Base-by-base conservation (phyloP, 306 rosid species). In the Neltuma alba region DNA sequence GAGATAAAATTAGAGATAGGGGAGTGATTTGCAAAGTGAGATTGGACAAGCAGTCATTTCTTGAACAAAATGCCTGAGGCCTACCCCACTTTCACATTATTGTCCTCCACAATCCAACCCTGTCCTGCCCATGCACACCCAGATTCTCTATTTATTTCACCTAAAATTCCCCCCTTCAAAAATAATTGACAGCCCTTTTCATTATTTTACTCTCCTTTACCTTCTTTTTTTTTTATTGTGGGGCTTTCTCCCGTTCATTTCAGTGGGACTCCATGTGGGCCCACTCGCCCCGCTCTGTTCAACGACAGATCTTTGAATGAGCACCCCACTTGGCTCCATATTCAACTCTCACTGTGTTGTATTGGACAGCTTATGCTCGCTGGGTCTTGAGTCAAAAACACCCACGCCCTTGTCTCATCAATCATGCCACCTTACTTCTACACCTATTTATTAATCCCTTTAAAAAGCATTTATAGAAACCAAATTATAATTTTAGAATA, bases 21-120 rank as follows among this genome's bases (percentile, higher is more conserved):
- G 58, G 58, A 50, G 58, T 50, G 10, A 50, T 50, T 20, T 50
- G 8, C 3, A 7, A 50, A 2, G 58, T 3, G 7, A 48, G 70
- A 84, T 70, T 52, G 66, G 84, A 80, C 48, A 64, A 55, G 42
- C 21, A 27, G 84, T 80, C 72, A 76, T 70, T 71, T 84, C 79
- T n/a, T n/a, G n/a, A n/a, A n/a, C 3, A 37, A 11, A 69, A 48
- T 69, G 61, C 36, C 28, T 7, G 4, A 0, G 4, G 23, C 76
- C 79, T 62, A 38, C 81, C 83, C 81, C 81, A 75, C 86, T 83
- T 57, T 63, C 76, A 42, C 64, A 58, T 27, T 25, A 10, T 25
- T 58, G 64, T 27, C 64, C 64, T 58, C 34, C 64, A 25, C 25
- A 58, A 58, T 25, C 64, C 64, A 58, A 12, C 34, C 64, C 34